phyloP scores from a whole-genome alignment of 768 basidiomycete genomes.

The Auricularia heimuer region DNA sequence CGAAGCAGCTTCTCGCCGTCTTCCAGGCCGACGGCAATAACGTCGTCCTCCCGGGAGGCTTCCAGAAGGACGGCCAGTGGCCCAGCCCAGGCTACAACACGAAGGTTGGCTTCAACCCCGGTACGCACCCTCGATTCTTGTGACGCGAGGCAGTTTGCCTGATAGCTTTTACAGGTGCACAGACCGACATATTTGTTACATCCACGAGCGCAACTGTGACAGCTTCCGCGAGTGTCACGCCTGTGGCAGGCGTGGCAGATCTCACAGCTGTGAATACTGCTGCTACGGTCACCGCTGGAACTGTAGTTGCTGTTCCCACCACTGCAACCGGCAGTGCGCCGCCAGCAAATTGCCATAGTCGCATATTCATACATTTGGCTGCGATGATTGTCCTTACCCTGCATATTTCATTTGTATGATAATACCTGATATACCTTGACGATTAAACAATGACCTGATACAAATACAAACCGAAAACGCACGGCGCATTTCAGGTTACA shows the following conservation, averaged over 20 bases:
- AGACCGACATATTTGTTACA: not conserved
- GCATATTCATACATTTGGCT: too few relatives aligned
- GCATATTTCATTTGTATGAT: too few relatives aligned
- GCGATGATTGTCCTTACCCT: too few relatives aligned
- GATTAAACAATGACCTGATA: too few relatives aligned
- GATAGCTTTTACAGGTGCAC: not conserved
- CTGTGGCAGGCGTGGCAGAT: not conserved
- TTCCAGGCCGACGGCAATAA: conserved; percentile 8
- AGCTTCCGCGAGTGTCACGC: not conserved
- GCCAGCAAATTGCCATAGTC: too few relatives aligned
- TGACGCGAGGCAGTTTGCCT: not conserved
- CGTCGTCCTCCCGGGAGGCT: conserved; percentile 1
- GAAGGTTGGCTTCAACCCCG: conserved; percentile 5
- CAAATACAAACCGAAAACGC: too few relatives aligned
- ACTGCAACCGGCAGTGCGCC: too few relatives aligned
- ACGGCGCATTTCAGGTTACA: too few relatives aligned
- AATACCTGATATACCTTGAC: too few relatives aligned
- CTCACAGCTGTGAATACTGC: not conserved
- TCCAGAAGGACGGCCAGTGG: conserved; percentile 2
- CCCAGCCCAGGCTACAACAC: conserved; percentile 9
- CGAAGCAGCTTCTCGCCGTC: conserved; percentile 8
- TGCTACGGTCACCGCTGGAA: not conserved
- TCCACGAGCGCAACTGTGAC: not conserved
- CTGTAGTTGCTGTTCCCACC: not conserved
- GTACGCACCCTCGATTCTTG: not conserved